Base-by-base conservation (phyloP, 495 filamentous ascomycete genomes). In the Penicillium ochrochloron region DNA sequence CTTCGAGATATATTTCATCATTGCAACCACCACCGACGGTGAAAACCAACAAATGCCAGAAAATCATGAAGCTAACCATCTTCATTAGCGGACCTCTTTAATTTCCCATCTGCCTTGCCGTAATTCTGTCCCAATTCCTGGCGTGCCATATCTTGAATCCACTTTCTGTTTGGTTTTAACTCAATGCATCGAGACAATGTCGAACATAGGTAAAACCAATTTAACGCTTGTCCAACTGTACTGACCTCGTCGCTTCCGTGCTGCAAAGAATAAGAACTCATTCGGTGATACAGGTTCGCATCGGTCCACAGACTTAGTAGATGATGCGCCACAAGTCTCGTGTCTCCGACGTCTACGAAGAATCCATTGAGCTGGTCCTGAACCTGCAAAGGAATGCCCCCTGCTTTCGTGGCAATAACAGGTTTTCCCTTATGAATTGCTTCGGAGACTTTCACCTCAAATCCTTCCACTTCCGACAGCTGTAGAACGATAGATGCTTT, bases 381-480 rank as follows among this genome's bases (percentile, higher is more conserved):
- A 5, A 55, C 12, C 37, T 55, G 52, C 23, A 55, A 23, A 23
- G 52, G 52, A 15, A 55, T 55, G 19, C 52, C 52, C 2, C 52
- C 52, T 23, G 52, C 52, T 1, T 2, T 15, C 5, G 52, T 55
- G 0, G 52, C 52, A 29, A 68, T 60, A 1, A 68, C 29, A 21
- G 58, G 58, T 25, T 37, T 62, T 1, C 42, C 54, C 58, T 89
- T 89, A 67, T 90, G 89, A 3, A 92, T 74, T 21, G 89, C 90
- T 70, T 91, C 89, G 0, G 87, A 89, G 11, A 92, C 88, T 75
- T 91, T 91, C 67, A 91, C 87, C 71, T 92, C 89, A 69, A 92
- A 92, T 15, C 89, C 90, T 66, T 92, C 89, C 31, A 87, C 83
- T 5, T 85, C 87, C n/a, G 87, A 90, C 42, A 92, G 84, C 71